These are phyloP conservation scores for Suhomyces coccinellae DNA, from an alignment of 1,139 yeast species.

Conservation along the genomic window DNA sequence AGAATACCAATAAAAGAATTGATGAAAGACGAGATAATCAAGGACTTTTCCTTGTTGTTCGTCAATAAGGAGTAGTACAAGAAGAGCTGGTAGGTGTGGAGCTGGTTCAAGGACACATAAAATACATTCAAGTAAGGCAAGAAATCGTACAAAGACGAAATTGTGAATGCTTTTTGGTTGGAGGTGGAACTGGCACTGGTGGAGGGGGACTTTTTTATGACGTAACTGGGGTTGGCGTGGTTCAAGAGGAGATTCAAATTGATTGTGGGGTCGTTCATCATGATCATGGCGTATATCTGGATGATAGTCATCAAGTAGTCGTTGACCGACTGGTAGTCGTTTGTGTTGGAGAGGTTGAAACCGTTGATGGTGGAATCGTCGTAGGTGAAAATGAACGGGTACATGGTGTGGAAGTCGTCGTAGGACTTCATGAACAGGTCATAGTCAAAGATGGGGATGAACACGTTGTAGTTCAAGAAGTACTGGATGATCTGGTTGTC, in stretches of 20 bases:
- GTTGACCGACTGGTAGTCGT: conserved; percentile 52
- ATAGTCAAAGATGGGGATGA: conserved; percentile 64
- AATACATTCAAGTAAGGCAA: conserved; percentile 49
- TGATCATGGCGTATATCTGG: conserved; percentile 48
- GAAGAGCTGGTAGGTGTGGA: conserved; percentile 45
- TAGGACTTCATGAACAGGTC: conserved; percentile 57
- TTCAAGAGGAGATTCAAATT: conserved; percentile 43
- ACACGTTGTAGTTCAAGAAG: conserved; percentile 56
- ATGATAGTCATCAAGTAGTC: conserved; percentile 52
- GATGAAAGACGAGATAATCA: conserved; percentile 42
- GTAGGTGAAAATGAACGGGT: conserved; percentile 52
- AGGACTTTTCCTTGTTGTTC: conserved; percentile 49
- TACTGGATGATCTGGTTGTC: conserved; percentile 55
- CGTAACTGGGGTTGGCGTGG: conserved; percentile 40
- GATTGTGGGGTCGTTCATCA: conserved; percentile 50
- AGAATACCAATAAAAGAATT: conserved; percentile 49
- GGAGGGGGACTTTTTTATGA: conserved; percentile 14
- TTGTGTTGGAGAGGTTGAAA: conserved; percentile 47
- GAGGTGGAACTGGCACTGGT: conserved; percentile 13
- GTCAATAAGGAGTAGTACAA: conserved; percentile 46
- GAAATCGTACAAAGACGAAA: conserved; percentile 45
- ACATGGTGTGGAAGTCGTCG: conserved; percentile 57
- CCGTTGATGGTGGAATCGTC: conserved; percentile 53
- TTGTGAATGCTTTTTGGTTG: conserved; percentile 7
- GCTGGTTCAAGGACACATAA: conserved; percentile 42